Conservation (phyloP, 139 green algal genomes). For the Chlorella sp. region DNA sequence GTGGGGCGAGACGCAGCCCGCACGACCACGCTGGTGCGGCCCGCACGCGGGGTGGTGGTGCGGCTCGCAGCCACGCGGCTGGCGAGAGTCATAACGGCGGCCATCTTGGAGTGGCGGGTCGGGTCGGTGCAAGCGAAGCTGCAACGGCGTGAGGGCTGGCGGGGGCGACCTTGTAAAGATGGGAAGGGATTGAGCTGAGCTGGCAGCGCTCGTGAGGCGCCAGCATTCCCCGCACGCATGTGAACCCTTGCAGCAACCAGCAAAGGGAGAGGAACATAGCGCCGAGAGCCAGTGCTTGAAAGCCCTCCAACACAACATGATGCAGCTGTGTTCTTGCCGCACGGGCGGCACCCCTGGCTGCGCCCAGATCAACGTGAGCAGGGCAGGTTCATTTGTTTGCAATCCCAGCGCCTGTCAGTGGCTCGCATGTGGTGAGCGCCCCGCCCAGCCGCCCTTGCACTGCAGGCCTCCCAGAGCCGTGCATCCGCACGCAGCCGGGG, state of each 20-base stretch:
- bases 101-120: background rate
- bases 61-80: conserved; percentile 10
- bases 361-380: background rate
- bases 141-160: background rate
- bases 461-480: background rate
- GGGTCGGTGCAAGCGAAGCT: background rate
- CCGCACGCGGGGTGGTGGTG: background rate
- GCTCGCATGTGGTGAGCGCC: background rate
- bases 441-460: background rate
- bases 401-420: background rate
- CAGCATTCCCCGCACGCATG: background rate
- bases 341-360: background rate
- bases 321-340: background rate
- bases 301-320: background rate
- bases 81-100: background rate
- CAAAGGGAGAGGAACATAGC: background rate
- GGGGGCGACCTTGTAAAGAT: background rate
- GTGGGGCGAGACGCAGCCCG: conserved; percentile 11
- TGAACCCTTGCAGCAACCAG: background rate
- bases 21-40: background rate
- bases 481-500: background rate
- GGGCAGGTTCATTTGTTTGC: background rate
- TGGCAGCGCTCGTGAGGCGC: background rate
- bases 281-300: background rate
- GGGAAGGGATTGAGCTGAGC: background rate